Conservation (phyloP, 176 grass and related monocot genomes). For the Pontederia crassipes region DNA sequence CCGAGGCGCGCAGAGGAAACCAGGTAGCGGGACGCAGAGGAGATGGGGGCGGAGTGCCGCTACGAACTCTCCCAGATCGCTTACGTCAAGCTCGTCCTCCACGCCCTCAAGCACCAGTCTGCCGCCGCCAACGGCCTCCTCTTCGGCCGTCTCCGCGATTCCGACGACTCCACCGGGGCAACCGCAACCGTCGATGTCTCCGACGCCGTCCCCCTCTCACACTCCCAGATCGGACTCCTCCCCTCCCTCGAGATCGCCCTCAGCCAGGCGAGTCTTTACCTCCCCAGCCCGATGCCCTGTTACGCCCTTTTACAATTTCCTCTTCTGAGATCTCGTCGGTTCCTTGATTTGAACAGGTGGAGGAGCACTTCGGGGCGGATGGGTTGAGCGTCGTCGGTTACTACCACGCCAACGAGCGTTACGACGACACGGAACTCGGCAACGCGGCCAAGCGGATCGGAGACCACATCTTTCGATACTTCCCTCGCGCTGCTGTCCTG, state of each 20-base stretch:
- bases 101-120: slow-evolving; percentile 75
- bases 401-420: slow-evolving; percentile 92
- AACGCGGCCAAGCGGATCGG: slow-evolving; percentile 72
- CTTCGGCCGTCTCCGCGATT: slow-evolving; percentile 39
- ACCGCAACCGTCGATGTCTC: slow-evolving; percentile 37
- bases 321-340: not conserved
- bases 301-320: not conserved
- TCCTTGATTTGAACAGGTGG: slow-evolving; percentile 18
- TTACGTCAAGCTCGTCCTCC: slow-evolving; percentile 80
- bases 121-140: slow-evolving; percentile 87
- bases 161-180: slow-evolving; percentile 9
- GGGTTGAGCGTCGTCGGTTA: slow-evolving; percentile 76
- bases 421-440: slow-evolving; percentile 58
- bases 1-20: not conserved
- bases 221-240: slow-evolving; percentile 74
- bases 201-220: slow-evolving; percentile 68
- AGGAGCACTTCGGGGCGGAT: slow-evolving; percentile 58
- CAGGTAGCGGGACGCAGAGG: slow-evolving; percentile 2
- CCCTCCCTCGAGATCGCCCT: slow-evolving; percentile 89
- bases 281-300: not conserved
- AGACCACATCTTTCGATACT: slow-evolving; percentile 88
- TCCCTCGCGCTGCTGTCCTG: slow-evolving; percentile 74
- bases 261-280: slow-evolving; percentile 28
- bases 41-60: slow-evolving; percentile 59
- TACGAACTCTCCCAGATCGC: slow-evolving; percentile 85